Conservation (phyloP, 306 rosid genomes). For the Alnus glutinosa region DNA sequence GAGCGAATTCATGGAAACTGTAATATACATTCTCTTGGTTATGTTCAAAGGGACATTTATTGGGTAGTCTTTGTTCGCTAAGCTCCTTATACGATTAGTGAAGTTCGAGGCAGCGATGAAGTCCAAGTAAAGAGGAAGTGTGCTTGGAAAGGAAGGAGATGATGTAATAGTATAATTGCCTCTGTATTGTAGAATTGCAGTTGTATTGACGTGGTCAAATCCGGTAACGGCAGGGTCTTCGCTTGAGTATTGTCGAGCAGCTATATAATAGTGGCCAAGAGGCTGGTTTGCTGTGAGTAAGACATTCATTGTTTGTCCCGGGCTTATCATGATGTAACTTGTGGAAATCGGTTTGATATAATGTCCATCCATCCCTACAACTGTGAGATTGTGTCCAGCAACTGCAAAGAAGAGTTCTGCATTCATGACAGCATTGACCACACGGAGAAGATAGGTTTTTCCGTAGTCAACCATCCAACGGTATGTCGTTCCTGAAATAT, state of each 20-base stretch:
- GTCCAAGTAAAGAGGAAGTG: slow-evolving; percentile 35
- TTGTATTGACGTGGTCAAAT: slow-evolving; percentile 36
- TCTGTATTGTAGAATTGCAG: slow-evolving; percentile 44
- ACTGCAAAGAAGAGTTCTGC: slow-evolving; percentile 40
- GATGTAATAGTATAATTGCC: slow-evolving; percentile 14
- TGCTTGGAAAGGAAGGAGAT: slow-evolving; percentile 19
- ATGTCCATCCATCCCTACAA: slow-evolving; percentile 42
- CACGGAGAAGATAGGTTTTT: slow-evolving; percentile 45
- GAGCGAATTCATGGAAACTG: slow-evolving; percentile 37
- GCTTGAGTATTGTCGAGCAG: slow-evolving; percentile 36
- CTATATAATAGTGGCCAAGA: slow-evolving; percentile 43
- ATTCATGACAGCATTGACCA: slow-evolving; percentile 42
- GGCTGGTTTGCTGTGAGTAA: slow-evolving; percentile 41
- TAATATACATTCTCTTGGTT: slow-evolving; percentile 24
- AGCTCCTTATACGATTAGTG: slow-evolving; percentile 28
- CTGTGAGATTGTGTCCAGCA: slow-evolving; percentile 42
- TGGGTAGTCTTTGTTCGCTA: slow-evolving; percentile 29
- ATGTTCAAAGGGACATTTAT: slow-evolving; percentile 37
- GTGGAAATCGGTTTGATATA: slow-evolving; percentile 38
- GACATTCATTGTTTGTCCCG: slow-evolving; percentile 49
- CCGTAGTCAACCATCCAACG: slow-evolving; percentile 32
- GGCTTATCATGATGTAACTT: slow-evolving; percentile 44
- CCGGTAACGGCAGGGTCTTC: neutral
- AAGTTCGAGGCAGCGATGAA: slow-evolving; percentile 29
- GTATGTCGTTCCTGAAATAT: slow-evolving; percentile 29